Conservation (phyloP, 2,329 filamentous ascomycete genomes). For the Scytalidium lignicola region DNA sequence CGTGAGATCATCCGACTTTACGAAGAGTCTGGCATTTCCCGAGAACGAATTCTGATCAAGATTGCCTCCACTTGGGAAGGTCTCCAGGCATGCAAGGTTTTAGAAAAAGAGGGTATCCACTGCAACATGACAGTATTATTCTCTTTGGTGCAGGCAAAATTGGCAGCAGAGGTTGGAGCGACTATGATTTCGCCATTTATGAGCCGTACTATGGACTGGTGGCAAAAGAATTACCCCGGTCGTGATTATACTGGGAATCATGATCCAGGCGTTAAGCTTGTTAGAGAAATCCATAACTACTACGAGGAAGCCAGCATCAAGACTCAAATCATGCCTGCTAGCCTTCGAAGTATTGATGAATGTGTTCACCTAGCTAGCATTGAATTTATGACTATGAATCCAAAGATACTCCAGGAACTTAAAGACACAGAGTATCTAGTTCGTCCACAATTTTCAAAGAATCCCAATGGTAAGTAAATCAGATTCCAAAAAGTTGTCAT, state of each 20-base stretch:
- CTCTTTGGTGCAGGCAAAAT: conserved; percentile 52
- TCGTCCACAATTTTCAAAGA: no score
- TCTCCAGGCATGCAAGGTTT: conserved; percentile 49
- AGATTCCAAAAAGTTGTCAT: no score
- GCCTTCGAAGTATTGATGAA: conserved; percentile 38
- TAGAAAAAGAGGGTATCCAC: conserved; percentile 54
- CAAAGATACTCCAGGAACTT: no score
- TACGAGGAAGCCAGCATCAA: conserved; percentile 36
- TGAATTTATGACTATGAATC: no score
- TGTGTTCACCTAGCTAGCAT: no score
- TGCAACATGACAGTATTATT: conserved; percentile 61
- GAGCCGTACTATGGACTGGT: conserved; percentile 98
- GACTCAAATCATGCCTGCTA: conserved; percentile 52
- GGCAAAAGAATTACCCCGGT: conserved; percentile 93
- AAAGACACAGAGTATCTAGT: no score
- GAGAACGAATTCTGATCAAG: conserved; percentile 67
- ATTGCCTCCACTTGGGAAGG: conserved; percentile 61
- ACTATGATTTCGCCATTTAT: conserved; percentile 74
- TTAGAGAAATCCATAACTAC: conserved; percentile 87
- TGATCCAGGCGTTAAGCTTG: conserved; percentile 93
- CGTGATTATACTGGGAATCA: conserved; percentile 86
- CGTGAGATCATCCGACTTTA: conserved; percentile 98
- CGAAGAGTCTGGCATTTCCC: conserved; percentile 83
- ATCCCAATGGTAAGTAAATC: no score
- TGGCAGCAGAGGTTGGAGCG: conserved; percentile 53